Base-by-base conservation (phyloP, 352 stramenopile species). In the Phytophthora kernoviae region DNA sequence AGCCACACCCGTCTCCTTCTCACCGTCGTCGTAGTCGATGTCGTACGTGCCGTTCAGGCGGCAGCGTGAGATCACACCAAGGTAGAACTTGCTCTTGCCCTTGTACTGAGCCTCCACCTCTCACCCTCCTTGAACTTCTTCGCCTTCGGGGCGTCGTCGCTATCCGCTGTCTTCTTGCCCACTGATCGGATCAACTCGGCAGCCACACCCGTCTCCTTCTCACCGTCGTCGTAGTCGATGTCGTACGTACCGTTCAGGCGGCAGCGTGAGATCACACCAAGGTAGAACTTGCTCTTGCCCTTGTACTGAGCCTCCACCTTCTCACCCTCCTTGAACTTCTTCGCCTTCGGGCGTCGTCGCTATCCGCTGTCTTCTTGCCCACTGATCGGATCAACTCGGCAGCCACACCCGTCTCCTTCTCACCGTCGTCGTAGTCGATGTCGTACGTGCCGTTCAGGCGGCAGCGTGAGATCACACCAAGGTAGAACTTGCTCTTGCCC, bases 301-400 rank as follows among this genome's bases (percentile, higher is more conserved):
- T 57, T 57, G 50, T 57, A 57, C 50, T 57, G 50, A 45, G 50
- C 50, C 50, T 57, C 50, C 37, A 57, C 50, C 50, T 57, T 57
- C 22, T 57, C 50, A 37, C 50, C 50, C 39, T 57, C 50, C 50
- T 57, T 57, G 50, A 57, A 57, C 39, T 57, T 57, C 50, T 57
- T 57, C 37, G 21, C 15, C 50, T 49, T 57, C 50, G 50, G 50
- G 37, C 50, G 50, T 57, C 50, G 50, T 57, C 50, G 50, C 50
- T 57, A 37, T 57, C 50, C 50, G 15, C 37, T 8, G 12, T 40
- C 50, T 57, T 57, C 50, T 49, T 57, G 50, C 15, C 50, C 37
- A 49, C 0, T 37, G 18, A 49, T 37, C 50, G 50, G 50, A 57
- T 57, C 50, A 49, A 39, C 37, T 57, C 50, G 50, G 50, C 50